A percentile compares a stretch with the other conserved stretches of the same genome.
Conservation (phyloP, 768 basidiomycete genomes). For the Gymnopilus junonius region DNA sequence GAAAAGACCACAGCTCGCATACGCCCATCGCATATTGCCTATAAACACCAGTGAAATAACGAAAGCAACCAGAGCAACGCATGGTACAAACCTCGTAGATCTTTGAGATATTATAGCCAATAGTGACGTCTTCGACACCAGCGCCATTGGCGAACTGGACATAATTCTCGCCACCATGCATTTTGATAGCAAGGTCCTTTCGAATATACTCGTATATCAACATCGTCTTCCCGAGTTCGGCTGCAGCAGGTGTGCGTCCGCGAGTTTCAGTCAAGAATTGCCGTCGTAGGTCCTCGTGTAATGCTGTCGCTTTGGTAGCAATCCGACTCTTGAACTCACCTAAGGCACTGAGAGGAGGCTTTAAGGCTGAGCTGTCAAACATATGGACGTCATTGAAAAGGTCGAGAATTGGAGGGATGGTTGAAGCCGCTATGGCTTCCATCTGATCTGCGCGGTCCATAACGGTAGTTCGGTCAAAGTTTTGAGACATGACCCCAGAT, state of each 20-base stretch:
- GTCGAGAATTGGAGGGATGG: constrained; percentile 51
- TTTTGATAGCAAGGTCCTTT: constrained; percentile 62
- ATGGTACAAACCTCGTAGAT: constrained; percentile 84
- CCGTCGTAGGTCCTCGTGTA: constrained; percentile 54
- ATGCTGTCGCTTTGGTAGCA: constrained; percentile 46
- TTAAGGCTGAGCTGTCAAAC: constrained; percentile 21
- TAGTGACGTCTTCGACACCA: constrained; percentile 55
- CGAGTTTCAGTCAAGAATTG: constrained; percentile 60
- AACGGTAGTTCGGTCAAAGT: constrained; percentile 66
- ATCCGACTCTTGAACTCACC: constrained; percentile 56
- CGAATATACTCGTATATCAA: constrained; percentile 75
- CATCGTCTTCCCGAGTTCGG: constrained; percentile 65
- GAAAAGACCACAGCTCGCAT: no score
- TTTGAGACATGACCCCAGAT: constrained; percentile 44
- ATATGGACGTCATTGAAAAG: constrained; percentile 48
- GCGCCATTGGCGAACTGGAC: constrained; percentile 45
- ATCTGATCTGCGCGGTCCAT: constrained; percentile 77
- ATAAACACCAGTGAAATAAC: no score
- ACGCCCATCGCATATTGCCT: no score
- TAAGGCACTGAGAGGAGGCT: constrained; percentile 37
- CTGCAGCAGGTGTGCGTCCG: constrained; percentile 66
- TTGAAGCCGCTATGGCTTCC: constrained; percentile 61
- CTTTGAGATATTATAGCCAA: constrained; percentile 74
- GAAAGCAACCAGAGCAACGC: no score
- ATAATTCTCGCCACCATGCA: constrained; percentile 80